phyloP scores from a whole-genome alignment of 306 rosid genomes.

The Vachellia collinsii region DNA sequence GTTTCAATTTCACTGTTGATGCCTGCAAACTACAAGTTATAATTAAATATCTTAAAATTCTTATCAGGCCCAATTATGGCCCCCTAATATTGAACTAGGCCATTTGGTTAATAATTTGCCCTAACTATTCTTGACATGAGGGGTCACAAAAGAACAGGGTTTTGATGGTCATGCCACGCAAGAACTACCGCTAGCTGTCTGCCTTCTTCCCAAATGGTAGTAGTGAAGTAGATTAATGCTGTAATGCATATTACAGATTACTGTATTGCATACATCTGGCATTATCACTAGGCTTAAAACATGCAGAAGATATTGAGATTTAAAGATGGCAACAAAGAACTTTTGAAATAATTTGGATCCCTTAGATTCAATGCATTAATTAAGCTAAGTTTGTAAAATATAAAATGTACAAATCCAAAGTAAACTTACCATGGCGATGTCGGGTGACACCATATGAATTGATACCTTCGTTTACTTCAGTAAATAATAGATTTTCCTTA shows the following conservation, averaged over 20 bases:
- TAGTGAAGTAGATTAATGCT: not conserved
- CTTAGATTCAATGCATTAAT: constrained; percentile 6
- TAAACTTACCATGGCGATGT: constrained; percentile 88
- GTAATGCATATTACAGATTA: not conserved
- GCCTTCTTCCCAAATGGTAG: not conserved
- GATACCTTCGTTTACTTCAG: constrained; percentile 91
- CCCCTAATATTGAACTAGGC: constrained; percentile 2
- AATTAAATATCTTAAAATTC: not conserved
- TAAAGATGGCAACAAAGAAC: not conserved
- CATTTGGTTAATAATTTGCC: not conserved
- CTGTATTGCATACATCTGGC: not conserved
- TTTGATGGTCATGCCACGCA: not conserved
- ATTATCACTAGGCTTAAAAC: not conserved
- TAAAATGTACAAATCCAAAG: constrained; percentile 1
- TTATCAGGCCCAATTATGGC: not conserved
- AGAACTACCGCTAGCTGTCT: not conserved
- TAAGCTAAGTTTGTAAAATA: constrained; percentile 9
- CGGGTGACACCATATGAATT: constrained; percentile 83
- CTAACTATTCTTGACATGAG: not conserved
- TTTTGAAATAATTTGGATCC: not conserved
- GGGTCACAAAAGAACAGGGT: not conserved
- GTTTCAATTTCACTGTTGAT: not conserved
- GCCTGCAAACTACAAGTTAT: not conserved
- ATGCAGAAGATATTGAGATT: not conserved
- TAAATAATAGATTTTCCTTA: constrained; percentile 77